These are phyloP conservation scores for Corynespora cassiicola DNA, from an alignment of 2,329 filamentous ascomycete species.

Conservation along the genomic window DNA sequence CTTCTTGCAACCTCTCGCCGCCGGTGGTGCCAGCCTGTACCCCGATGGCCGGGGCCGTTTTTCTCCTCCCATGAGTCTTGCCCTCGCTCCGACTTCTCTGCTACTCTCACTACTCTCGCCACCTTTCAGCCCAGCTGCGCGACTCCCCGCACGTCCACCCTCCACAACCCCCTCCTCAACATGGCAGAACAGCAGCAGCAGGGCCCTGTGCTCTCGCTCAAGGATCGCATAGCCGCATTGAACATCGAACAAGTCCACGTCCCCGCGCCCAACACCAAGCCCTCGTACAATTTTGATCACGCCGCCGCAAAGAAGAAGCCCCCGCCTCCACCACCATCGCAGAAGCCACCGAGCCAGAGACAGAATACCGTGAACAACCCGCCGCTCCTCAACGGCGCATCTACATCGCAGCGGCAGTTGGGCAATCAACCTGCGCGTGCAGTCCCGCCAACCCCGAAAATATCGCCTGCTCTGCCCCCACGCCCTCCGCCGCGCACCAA, in stretches of 20 bases:
- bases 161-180: constrained; percentile 9
- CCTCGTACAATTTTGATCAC: constrained; percentile 44
- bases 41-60: constrained; percentile 1
- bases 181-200: too few relatives aligned
- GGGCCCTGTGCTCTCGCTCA: constrained; percentile 45
- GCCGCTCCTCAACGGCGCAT: constrained; percentile 44
- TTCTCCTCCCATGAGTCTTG: constrained; percentile 1
- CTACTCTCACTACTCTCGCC: constrained; percentile 4
- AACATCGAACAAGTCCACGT: constrained; percentile 54
- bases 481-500: constrained; percentile 57
- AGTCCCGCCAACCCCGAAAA: constrained; percentile 21
- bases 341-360: constrained; percentile 39
- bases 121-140: neutral
- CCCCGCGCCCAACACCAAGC: constrained; percentile 40
- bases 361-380: constrained; percentile 49
- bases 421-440: constrained; percentile 47
- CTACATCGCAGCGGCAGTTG: constrained; percentile 36
- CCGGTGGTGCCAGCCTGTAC: constrained; percentile 13
- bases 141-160: neutral
- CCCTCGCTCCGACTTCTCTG: constrained; percentile 6
- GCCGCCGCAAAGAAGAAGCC: constrained; percentile 39
- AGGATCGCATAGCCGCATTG: constrained; percentile 55
- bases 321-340: constrained; percentile 45
- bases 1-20: constrained; percentile 2
- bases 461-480: constrained; percentile 41